These are phyloP conservation scores for Gossypium australe DNA, from an alignment of 345 rosid species.

Conservation along the genomic window DNA sequence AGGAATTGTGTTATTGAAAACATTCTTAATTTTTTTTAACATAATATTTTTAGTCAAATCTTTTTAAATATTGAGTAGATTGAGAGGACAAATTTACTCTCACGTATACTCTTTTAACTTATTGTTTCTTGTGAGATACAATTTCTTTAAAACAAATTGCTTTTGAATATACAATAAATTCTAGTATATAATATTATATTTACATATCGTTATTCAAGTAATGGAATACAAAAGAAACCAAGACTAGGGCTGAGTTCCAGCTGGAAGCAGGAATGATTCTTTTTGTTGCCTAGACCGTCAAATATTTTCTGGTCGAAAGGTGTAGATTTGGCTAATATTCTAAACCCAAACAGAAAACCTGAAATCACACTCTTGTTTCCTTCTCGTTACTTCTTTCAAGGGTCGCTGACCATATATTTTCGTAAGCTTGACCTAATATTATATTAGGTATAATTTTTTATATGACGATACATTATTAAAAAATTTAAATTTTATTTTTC, in stretches of 20 bases:
- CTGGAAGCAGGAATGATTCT: neutral
- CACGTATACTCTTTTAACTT: too few species aligned
- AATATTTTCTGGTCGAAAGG: slow-evolving; percentile 17
- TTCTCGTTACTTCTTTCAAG: neutral
- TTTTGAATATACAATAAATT: too few species aligned
- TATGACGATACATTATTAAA: neutral
- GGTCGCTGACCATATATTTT: neutral
- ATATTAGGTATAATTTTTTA: too few species aligned
- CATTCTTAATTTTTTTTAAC: too few species aligned
- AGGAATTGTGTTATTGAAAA: too few species aligned
- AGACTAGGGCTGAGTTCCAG: too few species aligned
- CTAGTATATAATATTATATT: too few species aligned
- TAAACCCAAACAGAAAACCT: neutral
- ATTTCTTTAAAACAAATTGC: too few species aligned
- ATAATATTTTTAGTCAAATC: too few species aligned
- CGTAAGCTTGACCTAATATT: neutral
- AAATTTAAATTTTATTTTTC: neutral
- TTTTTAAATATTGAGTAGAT: too few species aligned
- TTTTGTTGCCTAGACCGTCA: slow-evolving; percentile 45
- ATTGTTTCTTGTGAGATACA: too few species aligned
- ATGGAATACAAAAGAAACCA: neutral
- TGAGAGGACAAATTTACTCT: too few species aligned
- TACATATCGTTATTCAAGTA: neutral
- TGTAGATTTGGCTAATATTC: neutral
- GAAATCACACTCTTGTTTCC: slow-evolving; percentile 2